phyloP scores from a whole-genome alignment of 441 rosid genomes.

The Aquilaria agallochum region DNA sequence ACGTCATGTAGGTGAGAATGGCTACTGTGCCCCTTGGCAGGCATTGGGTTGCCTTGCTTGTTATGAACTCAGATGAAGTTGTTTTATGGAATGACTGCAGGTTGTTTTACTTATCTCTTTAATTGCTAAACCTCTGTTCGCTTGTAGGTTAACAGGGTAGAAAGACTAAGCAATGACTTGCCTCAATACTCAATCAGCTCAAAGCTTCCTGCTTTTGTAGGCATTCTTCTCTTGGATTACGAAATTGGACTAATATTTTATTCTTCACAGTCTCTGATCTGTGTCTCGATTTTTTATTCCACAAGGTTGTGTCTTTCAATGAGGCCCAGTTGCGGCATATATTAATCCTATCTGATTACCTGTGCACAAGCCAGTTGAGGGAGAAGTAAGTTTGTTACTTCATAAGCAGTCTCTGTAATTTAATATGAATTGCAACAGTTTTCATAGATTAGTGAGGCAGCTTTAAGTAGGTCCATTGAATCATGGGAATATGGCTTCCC shows the following conservation, averaged over 20 bases:
- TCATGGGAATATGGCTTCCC: no score
- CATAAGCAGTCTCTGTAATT: not conserved
- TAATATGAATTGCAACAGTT: no score
- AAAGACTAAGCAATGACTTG: conserved; percentile 60
- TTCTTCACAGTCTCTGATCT: not conserved
- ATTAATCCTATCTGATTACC: conserved; percentile 67
- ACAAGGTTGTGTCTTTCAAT: conserved; percentile 61
- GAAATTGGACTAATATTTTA: not conserved
- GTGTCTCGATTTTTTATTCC: conserved; percentile 1
- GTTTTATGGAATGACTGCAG: no score
- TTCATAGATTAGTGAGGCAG: no score
- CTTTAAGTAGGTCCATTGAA: no score
- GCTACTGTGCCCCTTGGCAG: no score
- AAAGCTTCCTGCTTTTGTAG: conserved; percentile 69
- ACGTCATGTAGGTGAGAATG: no score
- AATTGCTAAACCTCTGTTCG: no score
- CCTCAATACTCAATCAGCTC: conserved; percentile 81
- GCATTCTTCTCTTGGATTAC: conserved; percentile 18
- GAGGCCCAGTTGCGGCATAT: conserved; percentile 78
- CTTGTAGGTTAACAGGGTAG: conserved; percentile 72
- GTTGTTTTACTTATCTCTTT: no score
- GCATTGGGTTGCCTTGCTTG: no score
- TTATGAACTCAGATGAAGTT: no score
- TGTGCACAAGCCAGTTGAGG: conserved; percentile 61
- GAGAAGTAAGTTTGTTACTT: conserved; percentile 64